phyloP scores from a whole-genome alignment of 2,329 filamentous ascomycete genomes.

The Emergomyces pasteurianus region DNA sequence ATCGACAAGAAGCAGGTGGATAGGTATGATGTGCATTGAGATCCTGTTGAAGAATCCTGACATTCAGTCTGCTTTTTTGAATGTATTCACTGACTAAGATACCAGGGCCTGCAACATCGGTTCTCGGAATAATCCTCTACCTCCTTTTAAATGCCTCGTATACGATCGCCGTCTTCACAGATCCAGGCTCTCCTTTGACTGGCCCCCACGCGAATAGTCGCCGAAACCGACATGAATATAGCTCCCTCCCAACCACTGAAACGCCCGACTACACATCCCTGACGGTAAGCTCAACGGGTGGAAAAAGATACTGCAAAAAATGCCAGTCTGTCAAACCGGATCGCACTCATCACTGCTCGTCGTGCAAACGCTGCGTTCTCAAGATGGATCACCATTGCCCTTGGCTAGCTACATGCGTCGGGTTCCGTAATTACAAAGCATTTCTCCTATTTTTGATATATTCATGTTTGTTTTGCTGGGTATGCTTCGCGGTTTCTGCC shows the following conservation, averaged over 20 bases:
- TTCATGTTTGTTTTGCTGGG: conserved; percentile 72
- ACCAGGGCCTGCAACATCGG: conserved; percentile 38
- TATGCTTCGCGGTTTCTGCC: conserved; percentile 63
- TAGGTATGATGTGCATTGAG: conserved; percentile 21
- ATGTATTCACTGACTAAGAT: conserved; percentile 2
- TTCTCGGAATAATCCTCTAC: conserved; percentile 60
- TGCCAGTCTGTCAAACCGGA: conserved; percentile 92
- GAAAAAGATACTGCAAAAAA: conserved; percentile 89
- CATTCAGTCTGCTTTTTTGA: background rate
- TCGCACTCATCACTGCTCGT: conserved; percentile 91
- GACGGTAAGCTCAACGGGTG: conserved; percentile 85
- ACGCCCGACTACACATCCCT: conserved; percentile 56
- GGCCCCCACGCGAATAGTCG: conserved; percentile 8
- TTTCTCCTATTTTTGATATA: conserved; percentile 90
- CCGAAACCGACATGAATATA: conserved; percentile 45
- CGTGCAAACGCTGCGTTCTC: conserved; percentile 82
- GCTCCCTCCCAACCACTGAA: conserved; percentile 64
- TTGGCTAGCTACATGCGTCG: conserved; percentile 93
- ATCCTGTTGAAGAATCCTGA: background rate
- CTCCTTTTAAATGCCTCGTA: conserved; percentile 76
- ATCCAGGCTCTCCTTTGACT: conserved; percentile 55
- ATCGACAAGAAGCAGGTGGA: conserved; percentile 38
- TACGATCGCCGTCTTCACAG: conserved; percentile 83
- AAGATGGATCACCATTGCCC: conserved; percentile 99
- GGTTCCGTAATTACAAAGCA: conserved; percentile 86